These are phyloP conservation scores for Cystofilobasidium macerans DNA, from an alignment of 768 basidiomycete genomes.

Conservation along the genomic window DNA sequence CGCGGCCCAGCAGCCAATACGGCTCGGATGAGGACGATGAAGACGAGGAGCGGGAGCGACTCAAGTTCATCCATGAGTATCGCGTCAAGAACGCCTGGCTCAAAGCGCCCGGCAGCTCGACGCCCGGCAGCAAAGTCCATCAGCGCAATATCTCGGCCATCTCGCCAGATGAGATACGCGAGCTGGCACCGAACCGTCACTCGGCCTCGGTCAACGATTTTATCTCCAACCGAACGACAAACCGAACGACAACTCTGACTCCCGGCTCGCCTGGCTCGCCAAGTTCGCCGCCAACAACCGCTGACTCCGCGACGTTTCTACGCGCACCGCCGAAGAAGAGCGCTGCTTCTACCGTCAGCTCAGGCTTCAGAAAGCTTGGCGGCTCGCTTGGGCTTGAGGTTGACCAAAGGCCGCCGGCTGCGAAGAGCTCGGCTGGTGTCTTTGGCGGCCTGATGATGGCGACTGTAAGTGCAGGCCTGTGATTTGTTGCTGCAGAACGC, in stretches of 20 bases:
- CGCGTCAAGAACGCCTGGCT: slow-evolving; percentile 10
- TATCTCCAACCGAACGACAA: background rate
- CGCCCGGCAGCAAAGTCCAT: background rate
- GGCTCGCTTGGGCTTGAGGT: slow-evolving; percentile 31
- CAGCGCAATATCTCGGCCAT: background rate
- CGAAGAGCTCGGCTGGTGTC: slow-evolving; percentile 51
- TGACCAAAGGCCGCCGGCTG: slow-evolving; percentile 37
- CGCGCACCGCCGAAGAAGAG: slow-evolving; percentile 12
- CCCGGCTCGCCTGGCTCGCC: slow-evolving; percentile 1
- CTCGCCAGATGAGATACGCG: background rate
- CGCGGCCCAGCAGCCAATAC: slow-evolving; percentile 4
- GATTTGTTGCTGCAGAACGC: background rate
- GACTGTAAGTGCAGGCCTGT: slow-evolving; percentile 36
- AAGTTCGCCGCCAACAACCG: slow-evolving; percentile 32
- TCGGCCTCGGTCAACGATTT: slow-evolving; percentile 4
- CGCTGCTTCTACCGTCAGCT: slow-evolving; percentile 20
- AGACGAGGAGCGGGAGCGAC: slow-evolving; percentile 23
- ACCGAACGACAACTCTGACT: background rate
- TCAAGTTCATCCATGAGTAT: slow-evolving; percentile 21
- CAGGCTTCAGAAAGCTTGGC: slow-evolving; percentile 26
- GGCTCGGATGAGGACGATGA: slow-evolving; percentile 12
- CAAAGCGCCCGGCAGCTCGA: background rate
- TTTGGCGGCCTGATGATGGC: slow-evolving; percentile 62
- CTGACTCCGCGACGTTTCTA: slow-evolving; percentile 29
- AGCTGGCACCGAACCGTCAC: background rate